These are phyloP conservation scores for Blastosporella zonata DNA, from an alignment of 1,284 basidiomycete species.

Conservation along the genomic window DNA sequence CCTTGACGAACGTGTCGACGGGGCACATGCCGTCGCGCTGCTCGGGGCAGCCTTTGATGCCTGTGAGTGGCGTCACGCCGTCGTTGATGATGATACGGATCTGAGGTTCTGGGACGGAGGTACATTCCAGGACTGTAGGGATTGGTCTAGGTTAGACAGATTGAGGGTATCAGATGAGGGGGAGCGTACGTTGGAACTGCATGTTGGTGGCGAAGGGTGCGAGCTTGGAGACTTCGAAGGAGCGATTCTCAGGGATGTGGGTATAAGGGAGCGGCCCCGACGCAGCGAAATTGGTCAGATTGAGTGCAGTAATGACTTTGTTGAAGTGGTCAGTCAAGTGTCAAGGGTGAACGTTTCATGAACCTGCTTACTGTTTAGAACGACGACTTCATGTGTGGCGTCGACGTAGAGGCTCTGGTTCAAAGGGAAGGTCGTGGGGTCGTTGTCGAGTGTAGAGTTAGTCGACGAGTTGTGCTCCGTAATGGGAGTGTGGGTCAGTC, in stretches of 20 bases:
- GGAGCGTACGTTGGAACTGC: conserved; percentile 65
- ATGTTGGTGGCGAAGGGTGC: conserved; percentile 79
- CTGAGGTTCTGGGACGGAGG: conserved; percentile 50
- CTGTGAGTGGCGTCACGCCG: conserved; percentile 79
- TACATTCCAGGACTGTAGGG: conserved; percentile 53
- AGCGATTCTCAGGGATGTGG: conserved; percentile 60
- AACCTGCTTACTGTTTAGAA: conserved; percentile 66
- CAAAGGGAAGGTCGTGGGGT: conserved; percentile 75
- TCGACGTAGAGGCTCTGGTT: conserved; percentile 82
- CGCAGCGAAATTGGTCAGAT: conserved; percentile 67
- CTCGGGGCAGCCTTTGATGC: conserved; percentile 69
- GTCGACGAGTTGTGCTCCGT: conserved; percentile 69
- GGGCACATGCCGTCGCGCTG: conserved; percentile 80
- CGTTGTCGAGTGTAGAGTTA: conserved; percentile 75
- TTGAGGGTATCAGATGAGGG: conserved; percentile 2
- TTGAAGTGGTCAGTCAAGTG: background rate
- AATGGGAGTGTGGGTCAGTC: conserved; percentile 48
- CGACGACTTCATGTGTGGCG: conserved; percentile 83
- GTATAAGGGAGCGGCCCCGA: conserved; percentile 69
- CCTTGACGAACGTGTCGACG: conserved; percentile 69
- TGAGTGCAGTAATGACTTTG: conserved; percentile 69
- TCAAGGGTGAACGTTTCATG: background rate
- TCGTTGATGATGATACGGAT: conserved; percentile 86
- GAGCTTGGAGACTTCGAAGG: conserved; percentile 64
- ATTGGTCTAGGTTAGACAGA: background rate